Evolutionary conservation across 2,329 filamentous ascomycete genomes (phyloP).

Genomic region (Colletotrichum tamarilloi): DNA sequence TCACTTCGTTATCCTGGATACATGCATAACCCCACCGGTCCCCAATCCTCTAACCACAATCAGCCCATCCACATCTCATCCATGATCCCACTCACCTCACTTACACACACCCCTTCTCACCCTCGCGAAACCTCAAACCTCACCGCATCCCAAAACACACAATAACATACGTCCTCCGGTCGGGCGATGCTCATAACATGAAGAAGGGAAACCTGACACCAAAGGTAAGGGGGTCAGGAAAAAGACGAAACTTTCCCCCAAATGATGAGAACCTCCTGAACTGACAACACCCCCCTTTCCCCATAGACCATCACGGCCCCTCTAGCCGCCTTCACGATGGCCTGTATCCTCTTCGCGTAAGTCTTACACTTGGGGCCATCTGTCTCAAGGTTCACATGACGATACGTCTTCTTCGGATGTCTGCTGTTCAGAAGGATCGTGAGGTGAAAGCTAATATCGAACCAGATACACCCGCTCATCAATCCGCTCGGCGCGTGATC

Average conservation of each 20-base stretch:
- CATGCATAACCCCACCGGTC: background rate
- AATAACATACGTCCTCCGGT: background rate
- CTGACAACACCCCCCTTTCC: background rate
- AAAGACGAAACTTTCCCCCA: too few relatives aligned
- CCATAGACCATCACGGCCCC: slow-evolving; percentile 59
- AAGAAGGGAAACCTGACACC: slow-evolving; percentile 36
- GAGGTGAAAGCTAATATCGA: background rate
- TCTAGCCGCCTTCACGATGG: slow-evolving; percentile 65
- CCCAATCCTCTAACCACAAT: slow-evolving; percentile 12
- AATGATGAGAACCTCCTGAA: background rate
- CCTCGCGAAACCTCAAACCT: slow-evolving; percentile 7
- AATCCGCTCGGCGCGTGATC: slow-evolving; percentile 50
- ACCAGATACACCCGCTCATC: slow-evolving; percentile 54
- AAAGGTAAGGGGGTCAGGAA: slow-evolving; percentile 10
- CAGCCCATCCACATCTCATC: slow-evolving; percentile 20
- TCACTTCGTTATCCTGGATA: background rate
- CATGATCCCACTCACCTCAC: slow-evolving; percentile 6
- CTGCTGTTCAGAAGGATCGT: too few relatives aligned
- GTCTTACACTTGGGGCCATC: slow-evolving; percentile 7
- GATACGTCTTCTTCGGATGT: too few relatives aligned
- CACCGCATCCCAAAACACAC: background rate
- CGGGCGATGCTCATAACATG: slow-evolving; percentile 15
- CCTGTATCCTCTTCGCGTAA: slow-evolving; percentile 60
- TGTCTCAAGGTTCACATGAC: background rate
- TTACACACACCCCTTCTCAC: background rate